Conservation (phyloP, 2,329 filamentous ascomycete genomes). For the Cercospora sp. region DNA sequence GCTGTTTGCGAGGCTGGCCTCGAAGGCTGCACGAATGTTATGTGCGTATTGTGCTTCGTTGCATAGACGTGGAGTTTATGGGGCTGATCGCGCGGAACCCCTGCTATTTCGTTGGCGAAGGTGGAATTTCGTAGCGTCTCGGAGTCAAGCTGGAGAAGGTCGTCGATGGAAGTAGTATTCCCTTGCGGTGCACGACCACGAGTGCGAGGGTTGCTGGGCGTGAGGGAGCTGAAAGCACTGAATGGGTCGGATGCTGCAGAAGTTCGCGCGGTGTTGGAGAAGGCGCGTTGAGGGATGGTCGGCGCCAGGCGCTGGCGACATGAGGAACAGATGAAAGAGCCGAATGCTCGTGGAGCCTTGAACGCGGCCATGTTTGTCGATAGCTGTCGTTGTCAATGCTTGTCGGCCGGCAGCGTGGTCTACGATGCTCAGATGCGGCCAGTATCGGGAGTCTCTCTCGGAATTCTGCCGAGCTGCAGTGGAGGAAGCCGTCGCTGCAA, state of each 20-base stretch:
- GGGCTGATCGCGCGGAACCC: constrained; percentile 43
- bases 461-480: constrained; percentile 2
- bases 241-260: constrained; percentile 16
- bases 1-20: constrained; percentile 32
- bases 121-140: constrained; percentile 16
- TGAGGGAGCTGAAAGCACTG: constrained; percentile 3
- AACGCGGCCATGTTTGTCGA: constrained; percentile 28
- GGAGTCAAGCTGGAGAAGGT: constrained; percentile 15
- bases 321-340: constrained; percentile 41
- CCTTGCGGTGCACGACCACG: constrained; percentile 11
- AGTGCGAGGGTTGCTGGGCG: constrained; percentile 8
- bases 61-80: constrained; percentile 86
- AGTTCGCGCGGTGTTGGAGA: constrained; percentile 37
- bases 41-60: constrained; percentile 92
- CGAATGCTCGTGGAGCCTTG: constrained; percentile 33
- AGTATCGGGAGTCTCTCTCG: constrained; percentile 1
- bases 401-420: neutral
- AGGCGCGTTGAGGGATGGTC: constrained; percentile 34
- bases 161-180: constrained; percentile 6
- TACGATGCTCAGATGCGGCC: neutral
- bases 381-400: neutral
- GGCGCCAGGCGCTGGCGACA: constrained; percentile 39
- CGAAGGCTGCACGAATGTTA: constrained; percentile 78
- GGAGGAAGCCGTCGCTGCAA: constrained; percentile 7
- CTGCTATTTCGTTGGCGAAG: constrained; percentile 25